These are phyloP conservation scores for Rhamnella rubrinervis DNA, from an alignment of 331 rosid genomes.

Conservation along the genomic window DNA sequence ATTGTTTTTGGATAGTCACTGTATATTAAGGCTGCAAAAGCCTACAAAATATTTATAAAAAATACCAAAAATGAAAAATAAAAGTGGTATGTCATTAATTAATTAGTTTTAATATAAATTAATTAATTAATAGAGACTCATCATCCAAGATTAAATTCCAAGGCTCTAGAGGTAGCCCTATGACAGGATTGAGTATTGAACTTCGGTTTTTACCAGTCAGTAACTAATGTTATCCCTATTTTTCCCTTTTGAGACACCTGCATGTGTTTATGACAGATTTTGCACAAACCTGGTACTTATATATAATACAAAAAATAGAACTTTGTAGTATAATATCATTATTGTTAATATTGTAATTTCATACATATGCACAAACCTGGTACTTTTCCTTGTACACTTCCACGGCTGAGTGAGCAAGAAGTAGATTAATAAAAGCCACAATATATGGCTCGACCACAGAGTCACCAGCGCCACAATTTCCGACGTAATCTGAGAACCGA, in stretches of 20 bases:
- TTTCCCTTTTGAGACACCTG: too few relatives aligned
- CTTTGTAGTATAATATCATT: too few relatives aligned
- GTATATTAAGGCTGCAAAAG: slow-evolving; percentile 22
- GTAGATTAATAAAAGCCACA: slow-evolving; percentile 44
- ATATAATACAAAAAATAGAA: too few relatives aligned
- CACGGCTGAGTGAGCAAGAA: slow-evolving; percentile 51
- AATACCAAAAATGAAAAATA: neutral
- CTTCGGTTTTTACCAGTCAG: slow-evolving; percentile 5
- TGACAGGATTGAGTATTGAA: neutral
- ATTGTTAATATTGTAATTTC: too few relatives aligned
- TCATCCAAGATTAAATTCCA: slow-evolving; percentile 17
- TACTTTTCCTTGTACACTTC: slow-evolving; percentile 38
- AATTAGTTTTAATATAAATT: too few relatives aligned
- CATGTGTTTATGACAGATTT: too few relatives aligned
- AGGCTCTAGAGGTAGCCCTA: neutral
- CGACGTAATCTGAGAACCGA: slow-evolving; percentile 44
- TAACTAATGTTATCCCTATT: too few relatives aligned
- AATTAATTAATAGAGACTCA: neutral
- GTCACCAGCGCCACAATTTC: slow-evolving; percentile 44
- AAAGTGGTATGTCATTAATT: too few relatives aligned
- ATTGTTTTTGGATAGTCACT: slow-evolving; percentile 30
- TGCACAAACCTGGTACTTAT: too few relatives aligned
- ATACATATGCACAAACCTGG: slow-evolving; percentile 26
- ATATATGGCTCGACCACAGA: slow-evolving; percentile 56
- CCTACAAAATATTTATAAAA: slow-evolving; percentile 5